A percentile compares a stretch with the other conserved stretches of the same genome.
These are phyloP conservation scores for Kwoniella botswanensis DNA, from an alignment of 768 basidiomycete species.

Conservation along the genomic window DNA sequence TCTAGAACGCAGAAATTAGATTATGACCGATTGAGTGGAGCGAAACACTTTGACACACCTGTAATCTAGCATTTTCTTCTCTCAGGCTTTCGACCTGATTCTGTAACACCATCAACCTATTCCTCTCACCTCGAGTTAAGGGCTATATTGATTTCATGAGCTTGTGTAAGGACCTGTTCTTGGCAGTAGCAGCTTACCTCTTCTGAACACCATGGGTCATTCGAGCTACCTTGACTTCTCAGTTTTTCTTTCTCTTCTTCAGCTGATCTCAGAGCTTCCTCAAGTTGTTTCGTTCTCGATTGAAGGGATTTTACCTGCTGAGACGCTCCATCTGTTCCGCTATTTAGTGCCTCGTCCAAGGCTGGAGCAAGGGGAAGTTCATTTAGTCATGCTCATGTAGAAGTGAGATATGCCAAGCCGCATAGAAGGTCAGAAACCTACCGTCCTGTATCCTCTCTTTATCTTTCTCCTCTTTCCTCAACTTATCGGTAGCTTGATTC, in stretches of 20 bases:
- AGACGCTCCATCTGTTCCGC: constrained; percentile 15
- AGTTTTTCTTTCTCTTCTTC: constrained; percentile 43
- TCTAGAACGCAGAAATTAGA: background rate
- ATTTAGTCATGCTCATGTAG: background rate
- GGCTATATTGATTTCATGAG: constrained; percentile 3
- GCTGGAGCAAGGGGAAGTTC: constrained; percentile 8
- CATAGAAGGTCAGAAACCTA: constrained; percentile 16
- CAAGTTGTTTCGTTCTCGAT: constrained; percentile 13
- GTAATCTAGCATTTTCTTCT: constrained; percentile 38
- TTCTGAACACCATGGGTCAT: constrained; percentile 13
- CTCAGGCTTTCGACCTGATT: constrained; percentile 33
- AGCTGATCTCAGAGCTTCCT: constrained; percentile 24
- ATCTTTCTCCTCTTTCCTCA: constrained; percentile 50
- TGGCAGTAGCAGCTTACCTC: constrained; percentile 21
- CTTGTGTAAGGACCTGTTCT: background rate
- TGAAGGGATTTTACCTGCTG: constrained; percentile 10
- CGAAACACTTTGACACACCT: background rate
- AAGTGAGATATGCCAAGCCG: background rate
- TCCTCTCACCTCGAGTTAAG: constrained; percentile 29
- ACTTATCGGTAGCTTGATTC: constrained; percentile 34
- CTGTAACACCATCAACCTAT: constrained; percentile 37
- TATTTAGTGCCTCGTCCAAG: constrained; percentile 23
- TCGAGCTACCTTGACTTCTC: constrained; percentile 22
- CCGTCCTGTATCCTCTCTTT: constrained; percentile 49
- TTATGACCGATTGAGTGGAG: background rate